A percentile compares a stretch with the other conserved stretches of the same genome.
phyloP scores from a whole-genome alignment of 192 early-diverging fungal species.

The Paraglomus occultum region DNA sequence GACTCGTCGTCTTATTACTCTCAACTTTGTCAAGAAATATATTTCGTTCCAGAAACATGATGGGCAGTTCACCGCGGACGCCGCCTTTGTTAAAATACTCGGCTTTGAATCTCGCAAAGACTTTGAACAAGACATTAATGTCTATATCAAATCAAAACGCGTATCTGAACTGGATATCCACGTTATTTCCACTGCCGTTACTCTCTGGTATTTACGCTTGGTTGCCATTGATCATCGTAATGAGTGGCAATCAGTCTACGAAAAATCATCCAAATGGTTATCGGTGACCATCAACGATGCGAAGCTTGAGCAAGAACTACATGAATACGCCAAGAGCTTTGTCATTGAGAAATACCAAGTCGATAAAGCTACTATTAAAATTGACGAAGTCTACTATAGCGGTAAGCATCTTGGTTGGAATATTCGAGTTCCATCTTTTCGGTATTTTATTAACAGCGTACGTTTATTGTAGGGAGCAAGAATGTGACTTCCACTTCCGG shows the following conservation, averaged over 20 bases:
- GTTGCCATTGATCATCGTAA: conserved; percentile 10
- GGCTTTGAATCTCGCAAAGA: conserved; percentile 8
- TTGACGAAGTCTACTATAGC: too few relatives aligned
- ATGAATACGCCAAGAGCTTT: background rate
- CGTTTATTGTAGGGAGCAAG: too few relatives aligned
- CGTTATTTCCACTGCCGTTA: conserved; percentile 7
- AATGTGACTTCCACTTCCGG: too few relatives aligned
- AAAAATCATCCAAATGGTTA: background rate
- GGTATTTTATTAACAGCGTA: too few relatives aligned
- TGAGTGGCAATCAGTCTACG: conserved; percentile 18
- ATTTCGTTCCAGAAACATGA: background rate
- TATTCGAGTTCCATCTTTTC: too few relatives aligned
- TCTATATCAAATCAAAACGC: background rate
- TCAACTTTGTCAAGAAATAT: background rate
- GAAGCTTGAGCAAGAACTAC: conserved; percentile 2
- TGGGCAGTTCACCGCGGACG: background rate
- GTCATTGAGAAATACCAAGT: conserved; percentile 14
- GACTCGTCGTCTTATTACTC: conserved; percentile 7
- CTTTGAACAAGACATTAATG: background rate
- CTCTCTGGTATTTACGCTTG: conserved; percentile 16
- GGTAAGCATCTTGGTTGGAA: too few relatives aligned
- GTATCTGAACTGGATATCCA: background rate
- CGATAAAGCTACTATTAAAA: background rate
- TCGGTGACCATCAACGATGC: background rate
- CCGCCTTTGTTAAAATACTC: background rate